Percentiles rank a stretch among this genome's conserved stretches.
Conservation (phyloP, 2,329 filamentous ascomycete genomes). For the Ceratocystis colombiana region DNA sequence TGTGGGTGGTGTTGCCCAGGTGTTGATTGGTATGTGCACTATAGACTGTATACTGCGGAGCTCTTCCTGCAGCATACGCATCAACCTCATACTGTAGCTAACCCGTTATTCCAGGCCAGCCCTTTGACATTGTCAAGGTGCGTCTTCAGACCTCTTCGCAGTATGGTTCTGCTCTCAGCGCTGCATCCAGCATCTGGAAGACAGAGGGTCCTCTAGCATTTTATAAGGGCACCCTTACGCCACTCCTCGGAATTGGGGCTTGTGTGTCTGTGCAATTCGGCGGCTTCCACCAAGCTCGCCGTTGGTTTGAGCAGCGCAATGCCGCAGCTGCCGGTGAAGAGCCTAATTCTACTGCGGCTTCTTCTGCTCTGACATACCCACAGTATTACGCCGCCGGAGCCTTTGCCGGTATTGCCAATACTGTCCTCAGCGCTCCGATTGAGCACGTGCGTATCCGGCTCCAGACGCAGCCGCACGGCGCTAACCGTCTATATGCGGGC, state of each 20-base stretch:
- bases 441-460: slow-evolving; percentile 94
- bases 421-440: slow-evolving; percentile 77
- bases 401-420: slow-evolving; percentile 87
- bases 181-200: slow-evolving; percentile 72
- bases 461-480: slow-evolving; percentile 90
- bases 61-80: no score
- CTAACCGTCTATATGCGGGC: slow-evolving; percentile 64
- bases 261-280: slow-evolving; percentile 98
- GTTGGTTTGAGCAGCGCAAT: slow-evolving; percentile 72
- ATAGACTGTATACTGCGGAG: slow-evolving; percentile 23
- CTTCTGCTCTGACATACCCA: slow-evolving; percentile 54
- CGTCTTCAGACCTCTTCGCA: slow-evolving; percentile 80
- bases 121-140: slow-evolving; percentile 92
- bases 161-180: slow-evolving; percentile 70
- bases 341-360: slow-evolving; percentile 39
- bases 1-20: slow-evolving; percentile 84
- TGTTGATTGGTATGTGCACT: slow-evolving; percentile 65
- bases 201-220: slow-evolving; percentile 85
- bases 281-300: slow-evolving; percentile 85
- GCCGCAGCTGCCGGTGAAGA: slow-evolving; percentile 32
- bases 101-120: slow-evolving; percentile 43
- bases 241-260: slow-evolving; percentile 87
- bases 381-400: slow-evolving; percentile 89
- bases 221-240: slow-evolving; percentile 96
- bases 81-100: slow-evolving; percentile 2